Conservation (phyloP, 2,329 filamentous ascomycete genomes). For the Neopestalotiopsis rosae region DNA sequence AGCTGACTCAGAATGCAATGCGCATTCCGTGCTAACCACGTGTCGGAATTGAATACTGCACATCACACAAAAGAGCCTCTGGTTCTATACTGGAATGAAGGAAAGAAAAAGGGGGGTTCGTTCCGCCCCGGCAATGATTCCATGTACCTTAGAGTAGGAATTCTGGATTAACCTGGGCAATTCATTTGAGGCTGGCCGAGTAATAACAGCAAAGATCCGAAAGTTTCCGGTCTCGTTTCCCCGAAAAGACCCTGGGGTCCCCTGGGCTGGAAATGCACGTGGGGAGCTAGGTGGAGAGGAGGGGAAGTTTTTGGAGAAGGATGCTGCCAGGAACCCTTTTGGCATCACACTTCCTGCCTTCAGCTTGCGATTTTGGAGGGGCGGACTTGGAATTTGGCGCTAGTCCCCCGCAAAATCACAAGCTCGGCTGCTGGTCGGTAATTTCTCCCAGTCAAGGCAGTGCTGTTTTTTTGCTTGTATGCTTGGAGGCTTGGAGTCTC, state of each 20-base stretch:
- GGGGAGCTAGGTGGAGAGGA: neutral
- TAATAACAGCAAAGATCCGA: neutral
- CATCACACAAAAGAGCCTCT: neutral
- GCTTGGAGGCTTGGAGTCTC: neutral
- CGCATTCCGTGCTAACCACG: neutral
- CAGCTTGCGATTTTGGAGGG: too few relatives aligned
- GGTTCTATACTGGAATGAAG: neutral
- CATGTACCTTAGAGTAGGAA: neutral
- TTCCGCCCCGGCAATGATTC: neutral
- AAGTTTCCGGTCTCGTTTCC: neutral
- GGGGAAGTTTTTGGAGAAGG: neutral
- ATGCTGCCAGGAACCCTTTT: too few relatives aligned
- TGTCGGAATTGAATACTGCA: neutral
- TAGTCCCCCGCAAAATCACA: constrained; percentile 60
- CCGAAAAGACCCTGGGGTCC: neutral
- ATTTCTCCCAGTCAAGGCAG: constrained; percentile 28
- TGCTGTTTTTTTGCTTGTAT: too few relatives aligned
- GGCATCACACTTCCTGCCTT: too few relatives aligned
- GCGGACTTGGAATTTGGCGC: neutral
- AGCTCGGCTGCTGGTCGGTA: constrained; percentile 60
- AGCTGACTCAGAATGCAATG: neutral
- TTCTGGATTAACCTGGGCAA: neutral
- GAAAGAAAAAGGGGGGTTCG: neutral
- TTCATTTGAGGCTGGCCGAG: neutral
- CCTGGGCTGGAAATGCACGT: neutral